Evolutionary conservation across 2,329 filamentous ascomycete species (phyloP), one percentile per base, ranked within the genome.

Genomic region (Metarhizium anisopliae): DNA sequence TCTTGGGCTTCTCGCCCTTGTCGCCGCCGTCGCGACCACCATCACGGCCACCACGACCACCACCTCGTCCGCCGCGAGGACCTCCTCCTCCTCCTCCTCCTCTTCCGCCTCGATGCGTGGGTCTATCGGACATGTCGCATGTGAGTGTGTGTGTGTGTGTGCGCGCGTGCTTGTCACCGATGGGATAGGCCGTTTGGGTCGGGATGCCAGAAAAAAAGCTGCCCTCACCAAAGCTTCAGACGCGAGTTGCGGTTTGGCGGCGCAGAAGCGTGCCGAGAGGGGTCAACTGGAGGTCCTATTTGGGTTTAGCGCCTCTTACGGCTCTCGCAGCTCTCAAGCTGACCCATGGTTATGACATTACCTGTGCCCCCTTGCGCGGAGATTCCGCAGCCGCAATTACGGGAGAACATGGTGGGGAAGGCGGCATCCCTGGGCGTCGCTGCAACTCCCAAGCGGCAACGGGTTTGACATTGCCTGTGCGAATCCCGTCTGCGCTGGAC

Each of bases 1-100:
- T 97, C 84, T 96, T 96, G 59, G 91, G 90, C 65, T 86, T 83
- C 74, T 95, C 89, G 63, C 80, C 74, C 60, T 81, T 75, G 59
- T 81, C 70, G 51, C 72, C 72, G 53, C 74, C 71, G 43, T 74
- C 71, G 52, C 73, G 73, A 43, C 64, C 64, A 40, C 61, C 67
- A 52, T 63, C 68, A n/a, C 66, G 67, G 42, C 67, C 70, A 54
- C 67, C 72, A 57, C 69, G 66, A 40, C 70, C 74, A 56, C 75
- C 80, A 59, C 74, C 68, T 53, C 72, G 68, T 59, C 76, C 73
- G 60, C 75, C 71, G 20, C 52, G 55, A 35, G 52, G 10, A 64
- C 77, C 74, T 63, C 42, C n/a, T 45, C 42, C 42, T 45, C 77
- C 70, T 60, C 71, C 67, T 58, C 70, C 68, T 58, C 68, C 59